A percentile compares a stretch with the other conserved stretches of the same genome.
Conservation (phyloP, 192 early-diverging fungal genomes). For the Linnemannia elongata region DNA sequence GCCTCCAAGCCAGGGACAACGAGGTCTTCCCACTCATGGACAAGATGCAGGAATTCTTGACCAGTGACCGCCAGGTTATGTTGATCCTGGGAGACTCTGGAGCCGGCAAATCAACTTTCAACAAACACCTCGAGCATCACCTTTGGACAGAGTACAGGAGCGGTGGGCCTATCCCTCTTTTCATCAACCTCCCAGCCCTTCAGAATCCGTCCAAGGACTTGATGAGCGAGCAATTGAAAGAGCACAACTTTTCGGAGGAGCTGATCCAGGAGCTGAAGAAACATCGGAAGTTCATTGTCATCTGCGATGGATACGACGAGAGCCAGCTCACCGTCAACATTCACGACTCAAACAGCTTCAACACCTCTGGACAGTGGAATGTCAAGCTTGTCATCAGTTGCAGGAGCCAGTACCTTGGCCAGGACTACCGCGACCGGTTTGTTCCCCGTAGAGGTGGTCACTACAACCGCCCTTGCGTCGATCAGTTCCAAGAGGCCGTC, state of each 20-base stretch:
- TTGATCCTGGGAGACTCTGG: conserved; percentile 7
- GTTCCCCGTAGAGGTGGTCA: not conserved
- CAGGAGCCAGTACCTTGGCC: not conserved
- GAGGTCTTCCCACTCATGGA: not conserved
- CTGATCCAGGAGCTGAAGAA: not conserved
- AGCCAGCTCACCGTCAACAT: not conserved
- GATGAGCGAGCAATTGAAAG: not conserved
- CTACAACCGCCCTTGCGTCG: not conserved
- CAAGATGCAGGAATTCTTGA: not conserved
- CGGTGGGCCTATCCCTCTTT: not conserved
- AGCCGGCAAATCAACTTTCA: conserved; percentile 11
- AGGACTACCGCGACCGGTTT: not conserved
- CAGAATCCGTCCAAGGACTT: not conserved
- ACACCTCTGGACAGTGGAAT: not conserved
- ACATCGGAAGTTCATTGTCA: not conserved
- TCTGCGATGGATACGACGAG: conserved; percentile 19
- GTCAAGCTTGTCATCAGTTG: conserved; percentile 4
- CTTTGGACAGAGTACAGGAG: not conserved
- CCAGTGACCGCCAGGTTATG: not conserved
- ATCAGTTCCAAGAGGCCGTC: not conserved
- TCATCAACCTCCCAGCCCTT: conserved; percentile 3
- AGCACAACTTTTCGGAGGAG: not conserved
- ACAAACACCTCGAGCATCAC: not conserved
- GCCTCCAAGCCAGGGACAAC: not conserved
- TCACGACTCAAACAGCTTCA: not conserved